Percentiles rank a stretch among this genome's conserved stretches.
Evolutionary conservation across 768 basidiomycete genomes (phyloP).

Genomic region (Kwoniella sp.): DNA sequence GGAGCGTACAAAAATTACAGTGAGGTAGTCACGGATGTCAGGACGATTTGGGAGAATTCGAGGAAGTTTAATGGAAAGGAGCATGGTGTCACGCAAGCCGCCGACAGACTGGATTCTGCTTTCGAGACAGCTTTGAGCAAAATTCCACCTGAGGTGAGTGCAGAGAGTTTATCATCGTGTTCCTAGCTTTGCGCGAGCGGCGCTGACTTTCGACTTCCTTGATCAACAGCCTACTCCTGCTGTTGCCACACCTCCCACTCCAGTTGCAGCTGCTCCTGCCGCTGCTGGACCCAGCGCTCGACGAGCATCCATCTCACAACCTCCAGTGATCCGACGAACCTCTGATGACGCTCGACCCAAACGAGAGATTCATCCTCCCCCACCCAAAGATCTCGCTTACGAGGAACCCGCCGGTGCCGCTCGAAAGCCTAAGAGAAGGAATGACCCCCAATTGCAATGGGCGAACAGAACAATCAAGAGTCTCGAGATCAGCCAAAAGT

Average conservation of each 20-base stretch:
- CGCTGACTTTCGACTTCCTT: neutral
- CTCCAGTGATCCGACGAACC: slow-evolving; percentile 75
- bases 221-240: slow-evolving; percentile 20
- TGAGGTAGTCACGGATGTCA: slow-evolving; percentile 81
- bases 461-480: slow-evolving; percentile 75
- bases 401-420: slow-evolving; percentile 65
- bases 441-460: slow-evolving; percentile 80
- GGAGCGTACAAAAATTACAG: slow-evolving; percentile 67
- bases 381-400: slow-evolving; percentile 86
- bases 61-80: slow-evolving; percentile 90
- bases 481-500: slow-evolving; percentile 72
- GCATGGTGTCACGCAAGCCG: slow-evolving; percentile 75
- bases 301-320: slow-evolving; percentile 70
- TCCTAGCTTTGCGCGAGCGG: too few relatives aligned
- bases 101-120: slow-evolving; percentile 74
- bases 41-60: slow-evolving; percentile 84
- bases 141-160: slow-evolving; percentile 76
- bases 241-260: slow-evolving; percentile 24
- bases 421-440: slow-evolving; percentile 62
- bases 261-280: slow-evolving; percentile 31
- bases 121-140: slow-evolving; percentile 88
- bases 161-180: too few relatives aligned
- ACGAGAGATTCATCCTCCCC: slow-evolving; percentile 95
- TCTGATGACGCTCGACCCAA: slow-evolving; percentile 73
- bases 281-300: slow-evolving; percentile 57